These are phyloP conservation scores for Fusarium dlaminii DNA, from an alignment of 2,329 filamentous ascomycete species.

Conservation along the genomic window DNA sequence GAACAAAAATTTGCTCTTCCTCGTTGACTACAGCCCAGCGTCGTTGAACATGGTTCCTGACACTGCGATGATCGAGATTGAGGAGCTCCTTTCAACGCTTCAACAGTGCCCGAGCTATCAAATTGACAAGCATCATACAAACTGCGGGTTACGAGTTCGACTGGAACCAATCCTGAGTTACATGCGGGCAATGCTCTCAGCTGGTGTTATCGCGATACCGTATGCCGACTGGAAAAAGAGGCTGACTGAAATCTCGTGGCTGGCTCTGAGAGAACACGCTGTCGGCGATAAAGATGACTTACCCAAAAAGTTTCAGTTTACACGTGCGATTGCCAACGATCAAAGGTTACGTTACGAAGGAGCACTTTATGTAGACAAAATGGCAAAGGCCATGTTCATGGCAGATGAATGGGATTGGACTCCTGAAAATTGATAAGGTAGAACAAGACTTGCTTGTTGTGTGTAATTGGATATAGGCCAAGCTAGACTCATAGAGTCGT, in stretches of 20 bases:
- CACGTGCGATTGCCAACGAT: constrained; percentile 59
- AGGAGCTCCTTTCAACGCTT: constrained; percentile 67
- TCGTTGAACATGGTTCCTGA: constrained; percentile 58
- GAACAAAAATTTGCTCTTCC: constrained; percentile 67
- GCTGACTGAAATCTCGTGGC: constrained; percentile 54
- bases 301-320: constrained; percentile 57
- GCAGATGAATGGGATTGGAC: constrained; percentile 69
- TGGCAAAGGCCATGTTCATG: constrained; percentile 65
- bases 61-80: constrained; percentile 68
- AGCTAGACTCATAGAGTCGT: constrained; percentile 27
- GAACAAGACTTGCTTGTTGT: constrained; percentile 21
- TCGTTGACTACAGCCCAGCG: constrained; percentile 64
- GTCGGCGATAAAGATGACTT: constrained; percentile 23
- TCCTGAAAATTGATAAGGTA: constrained; percentile 51
- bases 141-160: constrained; percentile 75
- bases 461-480: constrained; percentile 29
- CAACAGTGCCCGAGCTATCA: constrained; percentile 77
- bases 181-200: constrained; percentile 65
- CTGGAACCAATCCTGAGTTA: constrained; percentile 73
- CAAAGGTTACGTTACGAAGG: constrained; percentile 60
- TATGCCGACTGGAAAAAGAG: constrained; percentile 58
- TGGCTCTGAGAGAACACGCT: constrained; percentile 31
- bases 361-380: constrained; percentile 59
- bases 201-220: constrained; percentile 55
- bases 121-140: constrained; percentile 76